Conservation (phyloP, 768 basidiomycete species). For the Hysterangium stoloniferum region DNA sequence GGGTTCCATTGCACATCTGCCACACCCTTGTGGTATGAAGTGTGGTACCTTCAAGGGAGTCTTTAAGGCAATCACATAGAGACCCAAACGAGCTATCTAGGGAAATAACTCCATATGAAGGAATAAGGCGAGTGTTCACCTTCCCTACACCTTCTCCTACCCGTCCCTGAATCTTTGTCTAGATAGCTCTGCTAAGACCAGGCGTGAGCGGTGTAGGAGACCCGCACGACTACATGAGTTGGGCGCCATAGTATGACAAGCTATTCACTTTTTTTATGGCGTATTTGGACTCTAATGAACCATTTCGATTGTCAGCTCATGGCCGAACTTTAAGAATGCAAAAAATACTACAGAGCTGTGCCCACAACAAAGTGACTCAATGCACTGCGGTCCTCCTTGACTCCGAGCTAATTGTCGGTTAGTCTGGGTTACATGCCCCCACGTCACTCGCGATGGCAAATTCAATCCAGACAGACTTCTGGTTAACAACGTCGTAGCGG, state of each 20-base stretch:
- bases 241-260: constrained; percentile 54
- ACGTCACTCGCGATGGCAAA: constrained; percentile 42
- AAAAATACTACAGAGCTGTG: constrained; percentile 52
- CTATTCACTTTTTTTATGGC: neutral
- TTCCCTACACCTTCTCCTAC: constrained; percentile 82
- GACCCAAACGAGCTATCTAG: constrained; percentile 54
- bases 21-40: constrained; percentile 89
- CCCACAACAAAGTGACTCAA: constrained; percentile 37
- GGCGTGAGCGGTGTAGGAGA: constrained; percentile 23
- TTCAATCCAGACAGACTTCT: constrained; percentile 48
- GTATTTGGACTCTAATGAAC: neutral
- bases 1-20: constrained; percentile 93
- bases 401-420: constrained; percentile 1
- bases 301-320: constrained; percentile 17
- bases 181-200: constrained; percentile 43
- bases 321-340: constrained; percentile 54
- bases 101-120: constrained; percentile 9
- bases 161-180: constrained; percentile 73
- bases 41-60: constrained; percentile 81
- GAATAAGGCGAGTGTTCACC: constrained; percentile 47
- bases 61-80: constrained; percentile 93
- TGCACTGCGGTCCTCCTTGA: neutral
- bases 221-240: constrained; percentile 60
- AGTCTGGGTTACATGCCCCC: constrained; percentile 40
- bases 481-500: constrained; percentile 45